Percentiles rank a stretch among this genome's conserved stretches.
Evolutionary conservation across 768 basidiomycete genomes (phyloP).

Genomic region (Pleurotus cornucopiae): DNA sequence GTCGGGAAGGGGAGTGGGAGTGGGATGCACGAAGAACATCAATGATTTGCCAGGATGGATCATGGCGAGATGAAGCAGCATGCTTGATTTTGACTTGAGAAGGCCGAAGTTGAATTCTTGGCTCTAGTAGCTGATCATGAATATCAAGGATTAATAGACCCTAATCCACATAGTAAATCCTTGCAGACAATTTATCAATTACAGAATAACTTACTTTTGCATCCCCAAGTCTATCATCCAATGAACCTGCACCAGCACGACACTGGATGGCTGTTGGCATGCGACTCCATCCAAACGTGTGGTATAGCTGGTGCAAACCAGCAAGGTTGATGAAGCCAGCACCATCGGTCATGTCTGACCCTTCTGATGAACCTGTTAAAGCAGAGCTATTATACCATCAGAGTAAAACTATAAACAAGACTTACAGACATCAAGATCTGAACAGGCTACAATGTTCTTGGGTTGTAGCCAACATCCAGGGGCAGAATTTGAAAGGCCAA

Average conservation of each 20-base stretch:
- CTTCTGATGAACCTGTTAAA: conserved; percentile 20
- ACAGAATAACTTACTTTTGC: not conserved
- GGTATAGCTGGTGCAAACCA: conserved; percentile 20
- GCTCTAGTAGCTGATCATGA: conserved; percentile 17
- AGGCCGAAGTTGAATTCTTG: conserved; percentile 27
- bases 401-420: not conserved
- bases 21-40: conserved; percentile 51
- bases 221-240: not conserved
- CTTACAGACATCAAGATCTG: conserved; percentile 33
- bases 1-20: conserved; percentile 36
- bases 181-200: not conserved
- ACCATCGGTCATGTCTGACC: conserved; percentile 37
- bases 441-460: conserved; percentile 22
- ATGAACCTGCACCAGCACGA: conserved; percentile 25
- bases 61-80: conserved; percentile 10
- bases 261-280: conserved; percentile 36
- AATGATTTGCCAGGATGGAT: conserved; percentile 41
- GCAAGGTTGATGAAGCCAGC: conserved; percentile 30
- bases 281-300: conserved; percentile 24
- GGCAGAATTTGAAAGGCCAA: conserved; percentile 48
- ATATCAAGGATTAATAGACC: conserved; percentile 26
- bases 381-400: not conserved
- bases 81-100: conserved; percentile 35
- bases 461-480: conserved; percentile 33
- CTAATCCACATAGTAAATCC: conserved; percentile 9